Conservation (phyloP, 129 eudicot genomes). For the Logfia minima region DNA sequence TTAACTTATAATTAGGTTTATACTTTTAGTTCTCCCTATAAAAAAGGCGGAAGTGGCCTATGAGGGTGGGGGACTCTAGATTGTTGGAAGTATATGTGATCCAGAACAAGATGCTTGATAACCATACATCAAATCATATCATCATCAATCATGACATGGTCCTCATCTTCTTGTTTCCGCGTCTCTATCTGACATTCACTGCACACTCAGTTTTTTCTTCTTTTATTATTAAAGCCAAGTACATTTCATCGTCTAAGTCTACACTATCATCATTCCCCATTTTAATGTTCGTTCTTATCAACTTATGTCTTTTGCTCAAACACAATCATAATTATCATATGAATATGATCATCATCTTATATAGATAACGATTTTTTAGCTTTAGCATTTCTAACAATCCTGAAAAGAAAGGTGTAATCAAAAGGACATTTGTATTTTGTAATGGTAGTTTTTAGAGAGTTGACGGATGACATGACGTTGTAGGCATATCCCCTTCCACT, state of each 20-base stretch:
- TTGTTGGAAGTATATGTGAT: background rate
- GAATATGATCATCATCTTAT: no score
- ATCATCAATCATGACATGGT: background rate
- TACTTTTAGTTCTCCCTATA: no score
- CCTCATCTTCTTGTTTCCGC: constrained; percentile 33
- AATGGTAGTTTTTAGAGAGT: no score
- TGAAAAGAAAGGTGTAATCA: no score
- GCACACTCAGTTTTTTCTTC: background rate
- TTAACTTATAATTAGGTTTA: no score
- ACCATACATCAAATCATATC: background rate
- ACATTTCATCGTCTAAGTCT: constrained; percentile 24
- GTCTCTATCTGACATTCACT: background rate
- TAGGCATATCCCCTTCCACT: no score
- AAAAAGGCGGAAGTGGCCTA: no score
- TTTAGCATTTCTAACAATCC: no score
- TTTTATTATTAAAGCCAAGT: constrained; percentile 6
- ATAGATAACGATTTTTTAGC: no score
- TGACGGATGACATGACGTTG: no score
- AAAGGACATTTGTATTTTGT: no score
- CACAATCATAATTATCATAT: no score
- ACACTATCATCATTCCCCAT: constrained; percentile 11
- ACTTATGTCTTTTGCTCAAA: background rate
- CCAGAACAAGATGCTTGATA: background rate
- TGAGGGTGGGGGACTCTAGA: background rate
- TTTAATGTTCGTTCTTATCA: constrained; percentile 16